phyloP scores from a whole-genome alignment of 1,284 basidiomycete species.

The Porogramme epimiltina region DNA sequence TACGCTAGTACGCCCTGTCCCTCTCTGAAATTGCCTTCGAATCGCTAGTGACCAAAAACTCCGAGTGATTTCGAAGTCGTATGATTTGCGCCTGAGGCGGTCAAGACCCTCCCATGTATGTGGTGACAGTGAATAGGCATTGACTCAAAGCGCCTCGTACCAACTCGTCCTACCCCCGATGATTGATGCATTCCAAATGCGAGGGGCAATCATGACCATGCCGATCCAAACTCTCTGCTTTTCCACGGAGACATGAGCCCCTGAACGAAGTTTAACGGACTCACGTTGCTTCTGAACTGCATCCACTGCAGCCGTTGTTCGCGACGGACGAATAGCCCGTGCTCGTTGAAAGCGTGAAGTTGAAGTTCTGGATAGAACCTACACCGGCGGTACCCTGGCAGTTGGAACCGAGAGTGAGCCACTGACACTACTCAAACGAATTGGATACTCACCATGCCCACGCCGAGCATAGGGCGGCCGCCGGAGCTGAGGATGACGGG shows the following conservation, averaged over 20 bases:
- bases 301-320: constrained; percentile 34
- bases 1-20: too few species aligned
- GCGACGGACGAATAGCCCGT: constrained; percentile 39
- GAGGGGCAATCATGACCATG: too few species aligned
- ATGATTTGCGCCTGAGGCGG: too few species aligned
- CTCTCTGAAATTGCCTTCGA: too few species aligned
- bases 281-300: constrained; percentile 23
- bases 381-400: constrained; percentile 17
- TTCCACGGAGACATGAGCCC: background rate
- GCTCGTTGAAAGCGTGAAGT: constrained; percentile 41
- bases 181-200: too few species aligned
- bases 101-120: too few species aligned
- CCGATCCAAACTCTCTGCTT: too few species aligned
- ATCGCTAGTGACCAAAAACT: too few species aligned
- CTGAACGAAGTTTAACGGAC: background rate
- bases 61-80: too few species aligned
- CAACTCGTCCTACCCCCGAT: too few species aligned
- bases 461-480: constrained; percentile 21
- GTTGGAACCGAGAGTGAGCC: background rate
- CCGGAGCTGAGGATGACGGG: constrained; percentile 23
- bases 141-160: too few species aligned
- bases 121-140: too few species aligned
- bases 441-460: constrained; percentile 22
- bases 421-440: background rate
- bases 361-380: constrained; percentile 36